phyloP scores from a whole-genome alignment of 2,329 filamentous ascomycete genomes.

The Colletotrichum zoysiae region DNA sequence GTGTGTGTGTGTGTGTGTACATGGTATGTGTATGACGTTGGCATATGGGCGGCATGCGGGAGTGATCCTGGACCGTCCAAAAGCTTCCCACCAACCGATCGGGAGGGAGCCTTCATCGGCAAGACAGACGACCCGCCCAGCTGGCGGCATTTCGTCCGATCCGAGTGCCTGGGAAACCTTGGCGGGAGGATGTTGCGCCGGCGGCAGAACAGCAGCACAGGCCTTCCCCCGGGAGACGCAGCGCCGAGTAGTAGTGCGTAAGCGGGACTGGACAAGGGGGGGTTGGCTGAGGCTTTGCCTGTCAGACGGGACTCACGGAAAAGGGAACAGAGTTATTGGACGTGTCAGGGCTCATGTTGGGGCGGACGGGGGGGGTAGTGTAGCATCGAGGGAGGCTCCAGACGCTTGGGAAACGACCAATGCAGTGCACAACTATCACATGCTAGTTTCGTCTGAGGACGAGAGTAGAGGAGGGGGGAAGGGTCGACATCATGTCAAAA shows the following conservation, averaged over 20 bases:
- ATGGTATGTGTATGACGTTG: background rate
- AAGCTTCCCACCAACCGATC: background rate
- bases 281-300: conserved; percentile 12
- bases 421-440: conserved; percentile 26
- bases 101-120: conserved; percentile 14
- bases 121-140: conserved; percentile 29
- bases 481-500: conserved; percentile 14
- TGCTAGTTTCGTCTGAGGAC: conserved; percentile 5
- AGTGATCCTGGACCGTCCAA: background rate
- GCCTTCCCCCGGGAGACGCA: conserved; percentile 29
- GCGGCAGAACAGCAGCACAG: conserved; percentile 8
- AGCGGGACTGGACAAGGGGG: conserved; percentile 5
- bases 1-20: too few species aligned
- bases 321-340: background rate
- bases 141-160: conserved; percentile 37
- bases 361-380: background rate
- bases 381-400: background rate
- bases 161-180: conserved; percentile 15
- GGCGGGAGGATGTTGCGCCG: conserved; percentile 40
- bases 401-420: conserved; percentile 3
- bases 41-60: background rate
- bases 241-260: conserved; percentile 11
- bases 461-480: background rate
- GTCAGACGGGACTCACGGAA: background rate
- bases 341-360: background rate